phyloP scores from a whole-genome alignment of 1,284 basidiomycete genomes.

The Puccinia polysora region DNA sequence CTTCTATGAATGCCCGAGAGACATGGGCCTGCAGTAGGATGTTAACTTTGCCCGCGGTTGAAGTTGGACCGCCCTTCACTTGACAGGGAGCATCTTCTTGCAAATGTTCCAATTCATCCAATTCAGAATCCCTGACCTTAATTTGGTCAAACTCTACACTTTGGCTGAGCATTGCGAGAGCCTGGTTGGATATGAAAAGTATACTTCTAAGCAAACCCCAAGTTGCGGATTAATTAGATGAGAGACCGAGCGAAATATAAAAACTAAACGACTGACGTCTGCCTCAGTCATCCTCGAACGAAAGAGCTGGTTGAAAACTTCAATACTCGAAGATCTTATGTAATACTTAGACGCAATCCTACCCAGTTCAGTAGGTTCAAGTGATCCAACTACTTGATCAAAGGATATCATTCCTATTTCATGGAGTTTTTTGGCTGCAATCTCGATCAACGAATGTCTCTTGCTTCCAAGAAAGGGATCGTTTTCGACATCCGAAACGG shows the following conservation, averaged over 20 bases:
- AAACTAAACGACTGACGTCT: constrained; percentile 68
- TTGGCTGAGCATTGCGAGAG: constrained; percentile 53
- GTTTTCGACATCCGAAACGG: constrained; percentile 65
- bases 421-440: constrained; percentile 69
- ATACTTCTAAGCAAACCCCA: neutral
- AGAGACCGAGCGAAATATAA: constrained; percentile 89
- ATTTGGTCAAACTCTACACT: constrained; percentile 75
- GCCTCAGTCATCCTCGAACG: constrained; percentile 85
- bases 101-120: constrained; percentile 74
- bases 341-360: constrained; percentile 96
- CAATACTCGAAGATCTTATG: constrained; percentile 78
- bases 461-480: constrained; percentile 74
- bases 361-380: constrained; percentile 79
- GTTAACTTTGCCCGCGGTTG: constrained; percentile 93
- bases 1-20: constrained; percentile 73
- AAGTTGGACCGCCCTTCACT: constrained; percentile 91
- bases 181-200: constrained; percentile 7
- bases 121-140: constrained; percentile 83
- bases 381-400: constrained; percentile 62
- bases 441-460: constrained; percentile 67
- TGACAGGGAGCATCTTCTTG: constrained; percentile 68
- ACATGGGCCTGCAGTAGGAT: constrained; percentile 90
- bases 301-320: constrained; percentile 81
- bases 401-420: constrained; percentile 77
- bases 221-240: constrained; percentile 82